Conservation (phyloP, 768 basidiomycete species). For the Suillus paluster region DNA sequence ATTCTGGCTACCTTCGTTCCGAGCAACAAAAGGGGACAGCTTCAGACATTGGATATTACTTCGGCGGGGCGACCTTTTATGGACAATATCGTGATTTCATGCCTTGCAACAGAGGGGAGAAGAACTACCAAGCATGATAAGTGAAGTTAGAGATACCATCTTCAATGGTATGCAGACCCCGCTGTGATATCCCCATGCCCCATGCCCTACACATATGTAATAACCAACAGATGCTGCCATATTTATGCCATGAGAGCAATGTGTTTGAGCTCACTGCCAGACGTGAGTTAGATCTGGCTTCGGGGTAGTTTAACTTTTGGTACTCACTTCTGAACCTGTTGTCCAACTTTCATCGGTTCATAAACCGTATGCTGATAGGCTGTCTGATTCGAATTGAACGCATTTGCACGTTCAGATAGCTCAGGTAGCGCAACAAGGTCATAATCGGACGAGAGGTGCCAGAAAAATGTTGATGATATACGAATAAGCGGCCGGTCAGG, state of each 20-base stretch:
- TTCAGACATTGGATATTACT: not conserved
- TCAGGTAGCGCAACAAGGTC: slow-evolving; percentile 69
- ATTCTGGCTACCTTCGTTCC: not conserved
- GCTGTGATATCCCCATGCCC: not conserved
- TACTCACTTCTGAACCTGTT: slow-evolving; percentile 82
- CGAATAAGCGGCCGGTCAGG: slow-evolving; percentile 88
- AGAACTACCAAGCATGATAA: not conserved
- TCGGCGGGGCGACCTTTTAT: not conserved
- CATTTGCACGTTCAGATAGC: slow-evolving; percentile 53
- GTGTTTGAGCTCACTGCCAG: slow-evolving; percentile 72
- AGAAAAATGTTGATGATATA: slow-evolving; percentile 97
- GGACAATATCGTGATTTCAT: slow-evolving; percentile 2
- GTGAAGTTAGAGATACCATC: not conserved
- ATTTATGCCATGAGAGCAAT: slow-evolving; percentile 78
- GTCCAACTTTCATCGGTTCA: slow-evolving; percentile 83
- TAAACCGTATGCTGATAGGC: slow-evolving; percentile 44
- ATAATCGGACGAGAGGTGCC: slow-evolving; percentile 88
- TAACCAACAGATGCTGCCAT: too few relatives aligned
- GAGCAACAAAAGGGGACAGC: not conserved
- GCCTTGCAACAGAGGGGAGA: not conserved
- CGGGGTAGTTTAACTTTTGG: not conserved
- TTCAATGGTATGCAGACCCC: not conserved
- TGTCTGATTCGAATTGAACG: slow-evolving; percentile 41
- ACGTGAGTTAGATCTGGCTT: slow-evolving; percentile 15
- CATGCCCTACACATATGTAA: too few relatives aligned